Base-by-base conservation (phyloP, 2,329 filamentous ascomycete species). In the Diaporthe longicolla region DNA sequence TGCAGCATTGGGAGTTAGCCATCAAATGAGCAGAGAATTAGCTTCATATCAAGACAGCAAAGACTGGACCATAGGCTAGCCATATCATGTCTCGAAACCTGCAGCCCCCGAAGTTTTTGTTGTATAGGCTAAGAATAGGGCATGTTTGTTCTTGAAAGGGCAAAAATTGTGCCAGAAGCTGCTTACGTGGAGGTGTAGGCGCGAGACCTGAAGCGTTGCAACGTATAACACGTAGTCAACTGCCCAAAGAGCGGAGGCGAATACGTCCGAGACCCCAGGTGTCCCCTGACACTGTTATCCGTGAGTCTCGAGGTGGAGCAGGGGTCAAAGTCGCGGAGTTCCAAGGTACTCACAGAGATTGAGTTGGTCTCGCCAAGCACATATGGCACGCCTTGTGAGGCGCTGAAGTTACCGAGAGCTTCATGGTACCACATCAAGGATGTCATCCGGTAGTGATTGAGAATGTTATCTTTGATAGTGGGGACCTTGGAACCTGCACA, bases 371-470 rank as follows among this genome's bases (percentile, higher is more conserved):
- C 70, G 3, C 70, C 70, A 13, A 72, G 59, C 24, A 72, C 70
- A 10, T 77, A 74, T 15, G 77, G 72, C 15, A 77, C 73, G 3
- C 74, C 73, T 9, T 54, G 54, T 1, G 58, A 59, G 7, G 50
- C 74, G 19, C 65, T 77, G 17, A 58, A 45, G 29, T 77, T 77
- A 21, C 65, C 72, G 35, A 77, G 73, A 48, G 55, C 74, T 21
- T 77, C 74, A 55, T 77, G 76, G 37, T 77, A 77, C 35, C 70
- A 76, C 55, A 77, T 65, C 17, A 73, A 24, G 15, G 72, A 75
- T 13, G 71, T 71, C 76, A 78, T 76, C 55, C 75, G 69, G 21
- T 45, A 35, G 45, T 73, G 76, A 29, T 77, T 71, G 1, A 77
- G 61, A 2, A 77, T 63, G 45, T 72, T 74, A 6, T 24, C 54